Evolutionary conservation across 179 eudicot genomes (phyloP), one percentile per base, ranked within the genome.

Genomic region (Dionaea muscipula): DNA sequence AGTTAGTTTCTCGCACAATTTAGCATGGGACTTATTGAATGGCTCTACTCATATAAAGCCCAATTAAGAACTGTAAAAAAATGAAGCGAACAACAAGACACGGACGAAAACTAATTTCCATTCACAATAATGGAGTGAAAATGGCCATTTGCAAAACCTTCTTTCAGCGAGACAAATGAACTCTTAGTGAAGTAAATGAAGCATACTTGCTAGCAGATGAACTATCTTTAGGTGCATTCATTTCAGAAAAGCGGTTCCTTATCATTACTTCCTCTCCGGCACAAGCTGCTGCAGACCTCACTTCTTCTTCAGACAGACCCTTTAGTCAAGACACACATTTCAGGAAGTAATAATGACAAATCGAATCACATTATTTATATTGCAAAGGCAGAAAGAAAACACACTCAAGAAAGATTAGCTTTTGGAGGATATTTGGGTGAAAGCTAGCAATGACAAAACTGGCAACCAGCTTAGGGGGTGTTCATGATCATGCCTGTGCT

Each of bases 221-320:
- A 64, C 78, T 68, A 58, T 88, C 96, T 61, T 60, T 77, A 24
- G 96, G 93, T 39, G 99, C 93, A 75, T 88, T 88, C 99, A 93
- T 93, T 77, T 93, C 99, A 44, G 84, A 80, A 72, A 93, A 93
- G 53, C 82, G 88, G 63, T 87, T 93, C 73, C 99, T 78, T 65
- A 93, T 93, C 83, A 78, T 79, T 43, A 85, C 99, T 81, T 91
- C 96, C 62, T 91, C 93, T 44, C 99, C 81, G 45, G 99, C 99
- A 75, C 94, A 91, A 60, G 93, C 77, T 60, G 99, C 99, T 21
- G 86, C 94, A 26, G 89, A 79, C 75, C 94, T 84, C 59, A 81
- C 87, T 76, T 91, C 99, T 72, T 88, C 99, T 76, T 91, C 96
- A 51, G 99, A 77, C 13, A 88, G 73, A 69, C 99, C 99, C 99